A percentile compares a stretch with the other conserved stretches of the same genome.
phyloP scores from a whole-genome alignment of 306 rosid species.

The Malus sylvestris region DNA sequence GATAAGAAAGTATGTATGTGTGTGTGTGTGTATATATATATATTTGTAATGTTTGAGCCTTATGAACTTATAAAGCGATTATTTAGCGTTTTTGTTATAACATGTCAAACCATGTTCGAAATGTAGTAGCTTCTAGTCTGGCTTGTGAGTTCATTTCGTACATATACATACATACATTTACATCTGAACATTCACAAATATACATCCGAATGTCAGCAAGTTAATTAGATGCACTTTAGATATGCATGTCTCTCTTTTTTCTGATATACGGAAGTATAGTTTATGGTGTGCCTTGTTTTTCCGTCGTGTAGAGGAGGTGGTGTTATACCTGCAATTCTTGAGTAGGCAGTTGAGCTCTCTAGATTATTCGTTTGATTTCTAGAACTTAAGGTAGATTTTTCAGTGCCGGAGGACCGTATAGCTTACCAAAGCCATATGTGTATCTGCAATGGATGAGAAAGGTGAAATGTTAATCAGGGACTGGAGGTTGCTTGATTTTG shows the following conservation, averaged over 20 bases:
- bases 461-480: neutral
- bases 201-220: neutral
- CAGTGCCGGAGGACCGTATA: conserved; percentile 12
- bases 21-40: neutral
- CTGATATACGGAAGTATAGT: neutral
- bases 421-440: conserved; percentile 26
- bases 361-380: conserved; percentile 5
- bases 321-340: conserved; percentile 21
- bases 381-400: neutral
- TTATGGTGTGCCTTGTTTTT: conserved; percentile 1
- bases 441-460: conserved; percentile 30
- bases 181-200: neutral
- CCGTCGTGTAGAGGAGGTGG: neutral
- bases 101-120: conserved; percentile 4
- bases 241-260: neutral
- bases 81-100: conserved; percentile 15
- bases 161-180: neutral
- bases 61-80: conserved; percentile 1
- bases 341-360: conserved; percentile 12
- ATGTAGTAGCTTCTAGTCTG: conserved; percentile 3
- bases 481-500: neutral
- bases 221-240: neutral
- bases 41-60: neutral
- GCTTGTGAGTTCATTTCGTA: neutral
- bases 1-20: neutral